Base-by-base conservation (phyloP, 108 stramenopile species). In the Cafeteria roenbergensis region DNA sequence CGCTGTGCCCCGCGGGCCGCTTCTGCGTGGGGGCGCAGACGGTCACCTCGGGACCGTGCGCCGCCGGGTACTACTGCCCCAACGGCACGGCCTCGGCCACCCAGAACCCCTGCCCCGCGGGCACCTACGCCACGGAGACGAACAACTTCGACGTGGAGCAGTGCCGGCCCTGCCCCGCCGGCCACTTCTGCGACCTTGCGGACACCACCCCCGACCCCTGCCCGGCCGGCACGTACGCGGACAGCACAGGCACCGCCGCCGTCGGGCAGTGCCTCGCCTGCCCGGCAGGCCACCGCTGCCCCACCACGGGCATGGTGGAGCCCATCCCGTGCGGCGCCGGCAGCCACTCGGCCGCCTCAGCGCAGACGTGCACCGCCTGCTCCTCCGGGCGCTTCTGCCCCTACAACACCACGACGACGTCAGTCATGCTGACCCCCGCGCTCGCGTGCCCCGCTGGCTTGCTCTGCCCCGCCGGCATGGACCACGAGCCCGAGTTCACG, bases 161-260 rank as follows among this genome's bases (percentile, higher is more conserved):
- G 22, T 80, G 80, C 48, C 55, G 52, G 28, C 29, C 6, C 20
- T 82, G 82, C 65, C 42, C 70, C 21, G 57, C 63, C 6, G 82
- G 82, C 0, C 68, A 77, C 57, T 80, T 78, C 67, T 82, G 82
- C 73, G 61, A 67, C 29, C 51, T n/a, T 29, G 77, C 70, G 0
- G 62, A 66, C 0, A 34, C 67, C 0, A 33, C 57, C n/a, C 71
- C 77, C 3, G 59, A 36, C 4, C 56, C 62, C 0, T 84, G 83
- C 64, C 76, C 79, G 17, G 74, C 68, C 27, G 78, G 78, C 0
- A 51, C 71, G 6, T 80, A 65, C 72, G 57, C 68, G 17, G 34
- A 57, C 64, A 54, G 67, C 21, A 73, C 65, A 0, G 57, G 60
- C 51, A 57, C 28, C 21, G 32, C 22, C 37, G 30, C 63, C 61